A percentile compares a stretch with the other conserved stretches of the same genome.
phyloP scores from a whole-genome alignment of 257 asterid species.

The Solanum clarkiae region DNA sequence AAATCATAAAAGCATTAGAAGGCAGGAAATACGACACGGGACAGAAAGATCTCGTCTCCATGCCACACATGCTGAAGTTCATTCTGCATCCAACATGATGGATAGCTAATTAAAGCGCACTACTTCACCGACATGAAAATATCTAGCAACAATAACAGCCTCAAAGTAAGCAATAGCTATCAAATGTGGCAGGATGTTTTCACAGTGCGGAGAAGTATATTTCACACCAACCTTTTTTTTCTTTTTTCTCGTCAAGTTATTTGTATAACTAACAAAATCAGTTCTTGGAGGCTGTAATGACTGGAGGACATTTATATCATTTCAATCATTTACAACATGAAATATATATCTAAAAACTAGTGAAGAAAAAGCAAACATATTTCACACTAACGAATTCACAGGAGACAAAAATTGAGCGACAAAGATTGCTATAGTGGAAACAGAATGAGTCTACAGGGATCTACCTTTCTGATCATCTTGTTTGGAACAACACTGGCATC shows the following conservation, averaged over 20 bases:
- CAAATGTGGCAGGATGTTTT: neutral
- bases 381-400: neutral
- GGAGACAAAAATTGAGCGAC: neutral
- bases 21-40: neutral
- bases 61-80: neutral
- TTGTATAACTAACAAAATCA: neutral
- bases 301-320: neutral
- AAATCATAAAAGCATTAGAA: neutral
- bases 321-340: neutral
- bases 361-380: neutral
- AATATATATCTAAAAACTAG: neutral
- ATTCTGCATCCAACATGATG: neutral
- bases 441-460: neutral
- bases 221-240: neutral
- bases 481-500: constrained; percentile 20
- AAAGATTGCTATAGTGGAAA: neutral
- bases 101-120: neutral
- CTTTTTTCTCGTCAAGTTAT: neutral
- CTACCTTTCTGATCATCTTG: constrained; percentile 64
- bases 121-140: neutral
- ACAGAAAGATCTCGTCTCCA: neutral
- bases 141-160: neutral
- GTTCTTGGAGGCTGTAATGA: neutral
- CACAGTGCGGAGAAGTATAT: neutral
- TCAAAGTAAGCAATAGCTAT: neutral